Conservation (phyloP, 1,139 yeast species). For the Protomyces gravidus region DNA sequence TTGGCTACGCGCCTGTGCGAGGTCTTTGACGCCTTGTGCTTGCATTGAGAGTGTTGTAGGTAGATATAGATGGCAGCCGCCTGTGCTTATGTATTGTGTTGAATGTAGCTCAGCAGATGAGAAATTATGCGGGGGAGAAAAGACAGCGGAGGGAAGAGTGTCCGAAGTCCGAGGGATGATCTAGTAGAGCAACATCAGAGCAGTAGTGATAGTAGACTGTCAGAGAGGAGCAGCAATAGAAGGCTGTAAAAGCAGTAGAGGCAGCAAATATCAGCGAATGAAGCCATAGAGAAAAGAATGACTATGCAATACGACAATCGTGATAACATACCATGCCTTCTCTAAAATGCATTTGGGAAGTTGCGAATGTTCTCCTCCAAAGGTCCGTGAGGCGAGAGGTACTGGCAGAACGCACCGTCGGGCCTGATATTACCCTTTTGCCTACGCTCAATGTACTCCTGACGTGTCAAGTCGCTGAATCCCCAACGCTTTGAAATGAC, state of each 20-base stretch:
- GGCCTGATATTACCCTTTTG: slow-evolving; percentile 97
- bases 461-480: slow-evolving; percentile 98
- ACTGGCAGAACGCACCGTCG: slow-evolving; percentile 99
- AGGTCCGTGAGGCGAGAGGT: slow-evolving; percentile 94
- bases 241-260: too few relatives aligned
- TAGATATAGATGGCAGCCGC: neutral
- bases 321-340: too few relatives aligned
- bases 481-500: slow-evolving; percentile 99
- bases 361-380: slow-evolving; percentile 84
- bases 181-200: too few relatives aligned
- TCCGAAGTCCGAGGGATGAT: too few relatives aligned
- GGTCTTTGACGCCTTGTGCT: neutral
- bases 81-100: neutral
- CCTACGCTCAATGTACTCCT: slow-evolving; percentile 88
- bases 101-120: too few relatives aligned
- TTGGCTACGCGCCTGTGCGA: neutral
- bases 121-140: too few relatives aligned
- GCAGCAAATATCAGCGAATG: too few relatives aligned
- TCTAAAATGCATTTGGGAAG: slow-evolving; percentile 65
- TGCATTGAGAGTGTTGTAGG: neutral
- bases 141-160: too few relatives aligned
- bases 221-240: too few relatives aligned
- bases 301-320: too few relatives aligned
- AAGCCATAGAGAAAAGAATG: too few relatives aligned
- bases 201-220: too few relatives aligned